Evolutionary conservation across 495 filamentous ascomycete genomes (phyloP).

Genomic region (Bathelium albidoporum): DNA sequence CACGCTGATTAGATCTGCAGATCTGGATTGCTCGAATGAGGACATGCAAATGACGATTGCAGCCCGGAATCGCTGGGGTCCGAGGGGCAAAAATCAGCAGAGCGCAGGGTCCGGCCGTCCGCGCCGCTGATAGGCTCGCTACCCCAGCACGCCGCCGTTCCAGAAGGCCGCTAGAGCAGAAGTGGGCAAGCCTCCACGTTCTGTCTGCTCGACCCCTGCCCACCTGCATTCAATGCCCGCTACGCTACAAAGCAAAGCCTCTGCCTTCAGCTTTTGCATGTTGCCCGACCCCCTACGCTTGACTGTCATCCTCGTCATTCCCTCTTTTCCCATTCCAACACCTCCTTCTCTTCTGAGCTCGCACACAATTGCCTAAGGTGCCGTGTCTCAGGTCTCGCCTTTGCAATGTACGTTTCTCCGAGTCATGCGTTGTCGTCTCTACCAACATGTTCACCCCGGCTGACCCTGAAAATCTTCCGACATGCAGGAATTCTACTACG

Average conservation of each 20-base stretch:
- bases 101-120: background rate
- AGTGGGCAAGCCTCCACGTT: background rate
- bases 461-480: slow-evolving; percentile 3
- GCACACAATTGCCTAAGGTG: background rate
- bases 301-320: background rate
- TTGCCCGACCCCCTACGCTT: background rate
- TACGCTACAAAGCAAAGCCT: too few relatives aligned
- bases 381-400: background rate
- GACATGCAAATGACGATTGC: background rate
- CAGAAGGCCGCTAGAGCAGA: background rate
- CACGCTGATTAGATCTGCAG: too few relatives aligned
- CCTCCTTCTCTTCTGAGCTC: background rate
- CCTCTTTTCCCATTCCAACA: background rate
- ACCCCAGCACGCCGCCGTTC: background rate
- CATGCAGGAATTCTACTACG: slow-evolving; percentile 19
- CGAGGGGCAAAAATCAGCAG: background rate
- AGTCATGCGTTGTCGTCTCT: background rate
- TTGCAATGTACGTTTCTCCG: background rate
- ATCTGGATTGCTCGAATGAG: too few relatives aligned
- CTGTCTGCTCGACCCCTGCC: background rate
- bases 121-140: background rate
- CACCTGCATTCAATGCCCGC: background rate
- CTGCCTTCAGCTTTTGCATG: background rate
- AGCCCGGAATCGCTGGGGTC: background rate
- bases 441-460: background rate